A percentile compares a stretch with the other conserved stretches of the same genome.
These are phyloP conservation scores for Salmacisia buchloeana DNA, from an alignment of 1,284 basidiomycete genomes.

Conservation along the genomic window DNA sequence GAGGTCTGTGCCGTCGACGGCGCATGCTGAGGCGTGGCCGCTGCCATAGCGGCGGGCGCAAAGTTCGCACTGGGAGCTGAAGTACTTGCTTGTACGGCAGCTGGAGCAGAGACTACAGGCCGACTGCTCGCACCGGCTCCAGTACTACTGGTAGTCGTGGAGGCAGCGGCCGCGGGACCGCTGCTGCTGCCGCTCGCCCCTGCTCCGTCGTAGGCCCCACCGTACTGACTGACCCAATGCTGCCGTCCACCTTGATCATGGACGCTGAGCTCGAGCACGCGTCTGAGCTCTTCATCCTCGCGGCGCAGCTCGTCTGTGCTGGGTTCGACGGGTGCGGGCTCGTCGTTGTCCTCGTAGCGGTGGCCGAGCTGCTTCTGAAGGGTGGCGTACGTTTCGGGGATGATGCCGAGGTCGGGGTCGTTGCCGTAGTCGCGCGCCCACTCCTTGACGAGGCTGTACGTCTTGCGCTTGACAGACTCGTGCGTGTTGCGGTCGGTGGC, in stretches of 20 bases:
- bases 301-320: conserved; percentile 35
- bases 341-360: background rate
- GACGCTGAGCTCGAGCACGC: conserved; percentile 43
- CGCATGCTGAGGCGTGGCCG: too few relatives aligned
- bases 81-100: background rate
- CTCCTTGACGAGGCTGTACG: conserved; percentile 67
- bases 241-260: conserved; percentile 42
- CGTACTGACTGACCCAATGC: background rate
- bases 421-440: conserved; percentile 67
- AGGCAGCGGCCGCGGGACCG: conserved; percentile 14
- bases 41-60: background rate
- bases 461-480: conserved; percentile 74
- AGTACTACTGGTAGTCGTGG: background rate
- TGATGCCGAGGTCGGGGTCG: conserved; percentile 75
- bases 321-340: conserved; percentile 7
- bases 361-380: conserved; percentile 56
- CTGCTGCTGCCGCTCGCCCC: conserved; percentile 14
- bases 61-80: background rate
- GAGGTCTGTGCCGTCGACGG: background rate
- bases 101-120: background rate
- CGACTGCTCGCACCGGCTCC: background rate
- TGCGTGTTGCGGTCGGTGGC: conserved; percentile 80
- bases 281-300: conserved; percentile 48
- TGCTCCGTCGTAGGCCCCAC: conserved; percentile 10
- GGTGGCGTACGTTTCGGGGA: conserved; percentile 80